These are phyloP conservation scores for Euphorbia corollata DNA, from an alignment of 441 rosid species.

Conservation along the genomic window DNA sequence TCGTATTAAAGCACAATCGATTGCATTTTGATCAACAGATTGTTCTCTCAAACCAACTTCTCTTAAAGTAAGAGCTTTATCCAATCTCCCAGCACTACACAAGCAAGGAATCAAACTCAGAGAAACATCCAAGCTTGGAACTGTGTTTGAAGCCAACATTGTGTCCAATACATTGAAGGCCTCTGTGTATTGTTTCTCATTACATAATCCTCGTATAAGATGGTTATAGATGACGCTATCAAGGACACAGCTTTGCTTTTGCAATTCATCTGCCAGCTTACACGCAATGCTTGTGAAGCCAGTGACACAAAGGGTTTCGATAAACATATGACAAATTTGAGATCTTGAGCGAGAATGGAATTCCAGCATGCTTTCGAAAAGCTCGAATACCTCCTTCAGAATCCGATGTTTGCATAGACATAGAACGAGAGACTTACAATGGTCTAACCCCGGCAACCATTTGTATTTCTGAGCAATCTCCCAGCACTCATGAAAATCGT, in stretches of 20 bases:
- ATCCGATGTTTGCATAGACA: constrained; percentile 40
- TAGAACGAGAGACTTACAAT: constrained; percentile 35
- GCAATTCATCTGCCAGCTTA: constrained; percentile 39
- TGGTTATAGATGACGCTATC: constrained; percentile 35
- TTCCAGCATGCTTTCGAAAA: constrained; percentile 44
- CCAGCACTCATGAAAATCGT: constrained; percentile 37
- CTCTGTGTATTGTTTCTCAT: constrained; percentile 31
- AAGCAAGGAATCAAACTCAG: constrained; percentile 46
- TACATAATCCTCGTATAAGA: constrained; percentile 50
- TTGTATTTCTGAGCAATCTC: constrained; percentile 34
- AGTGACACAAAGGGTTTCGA: constrained; percentile 46
- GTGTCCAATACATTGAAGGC: constrained; percentile 40
- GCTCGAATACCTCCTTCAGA: constrained; percentile 49
- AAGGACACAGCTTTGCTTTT: constrained; percentile 35
- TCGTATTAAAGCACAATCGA: constrained; percentile 32
- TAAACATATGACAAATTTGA: constrained; percentile 30
- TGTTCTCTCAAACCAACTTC: constrained; percentile 28
- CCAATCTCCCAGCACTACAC: constrained; percentile 31
- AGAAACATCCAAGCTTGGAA: constrained; percentile 32
- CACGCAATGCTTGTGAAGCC: constrained; percentile 41
- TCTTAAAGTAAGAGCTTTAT: constrained; percentile 31
- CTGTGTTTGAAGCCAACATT: constrained; percentile 33
- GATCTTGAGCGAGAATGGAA: constrained; percentile 30
- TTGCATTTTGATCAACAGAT: constrained; percentile 23
- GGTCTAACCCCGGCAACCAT: constrained; percentile 45